Evolutionary conservation across 73 alveolate species (phyloP), one percentile per base, ranked within the genome.

Genomic region (Paramecium pentaurelia): DNA sequence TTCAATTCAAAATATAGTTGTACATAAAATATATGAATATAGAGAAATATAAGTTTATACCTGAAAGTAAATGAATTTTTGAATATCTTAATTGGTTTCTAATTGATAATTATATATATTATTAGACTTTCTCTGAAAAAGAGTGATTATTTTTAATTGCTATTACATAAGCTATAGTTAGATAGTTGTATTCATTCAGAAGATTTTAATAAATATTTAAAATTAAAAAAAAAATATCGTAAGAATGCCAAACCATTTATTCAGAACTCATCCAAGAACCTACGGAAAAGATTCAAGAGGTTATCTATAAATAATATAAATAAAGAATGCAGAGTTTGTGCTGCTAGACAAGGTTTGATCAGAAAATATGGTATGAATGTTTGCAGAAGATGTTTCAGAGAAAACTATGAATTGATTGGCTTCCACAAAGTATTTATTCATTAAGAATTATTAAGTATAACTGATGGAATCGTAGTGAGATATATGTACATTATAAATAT

Each of bases 311-410:
- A 44, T 42, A 80, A 44, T 32, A 40, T 28, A 10, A 27, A 44
- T n/a, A 64, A 40, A 83, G 92, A 93, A 85, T 97, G 99, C 97
- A 95, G 99, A 95, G 98, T 97, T 85, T 95, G 98, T 96, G 94
- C 94, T 92, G 95, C 94, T 93, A 92, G 97, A 88, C 96, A 96
- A 84, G 99, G 99, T 86, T 97, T 97, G 77, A 96, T 97, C 93
- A 96, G 98, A 94, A 97, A 97, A 96, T 96, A 97, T 96, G 98
- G 95, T 60, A 90, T 97, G 90, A 86, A 92, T 95, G 95, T 97
- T 86, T 95, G 98, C 95, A 96, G 99, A 96, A 96, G 98, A 96
- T 95, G 99, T 95, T 97, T 97, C 95, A 97, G 99, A 95, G 99
- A 97, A 92, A 95, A 97, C 38, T 97, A 97, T 58, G 84, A 93